Evolutionary conservation across 2,329 filamentous ascomycete genomes (phyloP).

Genomic region (Colletotrichum tabaci): DNA sequence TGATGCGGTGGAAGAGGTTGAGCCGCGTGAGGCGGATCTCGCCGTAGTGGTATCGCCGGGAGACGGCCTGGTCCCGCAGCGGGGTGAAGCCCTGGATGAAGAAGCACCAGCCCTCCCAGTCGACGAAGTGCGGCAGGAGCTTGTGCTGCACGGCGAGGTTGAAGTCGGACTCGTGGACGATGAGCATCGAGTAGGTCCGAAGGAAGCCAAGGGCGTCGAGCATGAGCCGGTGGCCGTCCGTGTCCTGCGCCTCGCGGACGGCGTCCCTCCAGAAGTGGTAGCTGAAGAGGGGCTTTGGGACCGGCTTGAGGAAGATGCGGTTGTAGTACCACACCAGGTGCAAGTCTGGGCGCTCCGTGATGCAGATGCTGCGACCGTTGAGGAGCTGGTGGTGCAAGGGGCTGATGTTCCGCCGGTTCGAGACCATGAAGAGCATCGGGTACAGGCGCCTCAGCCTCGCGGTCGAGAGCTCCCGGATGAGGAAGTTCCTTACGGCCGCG

Average conservation of each 20-base stretch:
- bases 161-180: constrained; percentile 54
- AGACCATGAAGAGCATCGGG: constrained; percentile 3
- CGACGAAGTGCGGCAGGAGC: constrained; percentile 49
- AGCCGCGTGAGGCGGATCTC: constrained; percentile 56
- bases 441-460: not conserved
- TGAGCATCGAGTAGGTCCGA: constrained; percentile 53
- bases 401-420: constrained; percentile 46
- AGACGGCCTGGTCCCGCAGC: constrained; percentile 48
- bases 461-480: not conserved
- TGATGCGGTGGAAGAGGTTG: constrained; percentile 43
- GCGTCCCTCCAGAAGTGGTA: constrained; percentile 52
- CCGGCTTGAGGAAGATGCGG: constrained; percentile 59
- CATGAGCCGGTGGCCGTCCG: constrained; percentile 34
- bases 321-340: constrained; percentile 59
- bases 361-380: constrained; percentile 54
- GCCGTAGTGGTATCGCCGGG: constrained; percentile 53
- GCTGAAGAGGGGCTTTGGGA: constrained; percentile 55
- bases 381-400: constrained; percentile 57
- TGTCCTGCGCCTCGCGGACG: constrained; percentile 43
- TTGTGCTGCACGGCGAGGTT: constrained; percentile 47
- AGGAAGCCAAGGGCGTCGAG: constrained; percentile 53
- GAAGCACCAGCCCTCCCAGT: constrained; percentile 49
- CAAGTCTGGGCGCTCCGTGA: constrained; percentile 57
- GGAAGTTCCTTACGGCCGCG: not conserved
- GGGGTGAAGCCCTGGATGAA: constrained; percentile 49